Evolutionary conservation across 305 asterid species (phyloP).

Genomic region (Stenogyne calaminthoides): DNA sequence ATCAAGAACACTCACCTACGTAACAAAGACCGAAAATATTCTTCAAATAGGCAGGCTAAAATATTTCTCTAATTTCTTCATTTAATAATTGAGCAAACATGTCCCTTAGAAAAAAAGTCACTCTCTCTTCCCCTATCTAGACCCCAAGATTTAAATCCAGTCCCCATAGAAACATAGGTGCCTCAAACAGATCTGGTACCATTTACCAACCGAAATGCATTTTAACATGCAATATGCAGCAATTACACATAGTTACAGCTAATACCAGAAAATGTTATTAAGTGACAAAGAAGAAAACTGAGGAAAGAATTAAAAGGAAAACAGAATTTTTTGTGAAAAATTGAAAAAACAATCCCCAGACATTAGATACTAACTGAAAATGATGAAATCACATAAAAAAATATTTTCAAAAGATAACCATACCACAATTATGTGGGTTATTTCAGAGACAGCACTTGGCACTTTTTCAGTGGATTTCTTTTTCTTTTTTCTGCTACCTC

Average conservation of each 20-base stretch:
- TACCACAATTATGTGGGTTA: conserved; percentile 98
- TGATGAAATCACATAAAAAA: conserved; percentile 7
- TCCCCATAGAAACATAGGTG: no score
- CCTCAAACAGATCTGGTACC: no score
- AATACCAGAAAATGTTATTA: conserved; percentile 17
- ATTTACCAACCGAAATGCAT: not conserved
- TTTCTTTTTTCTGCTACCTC: conserved; percentile 40
- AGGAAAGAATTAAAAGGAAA: conserved; percentile 2
- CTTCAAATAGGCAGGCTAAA: not conserved
- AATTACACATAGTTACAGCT: not conserved
- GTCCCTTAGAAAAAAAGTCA: no score
- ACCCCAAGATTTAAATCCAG: no score
- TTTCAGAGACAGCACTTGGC: conserved; percentile 47
- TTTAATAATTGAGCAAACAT: no score
- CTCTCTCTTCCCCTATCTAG: no score
- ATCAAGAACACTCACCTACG: not conserved
- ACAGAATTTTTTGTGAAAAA: not conserved
- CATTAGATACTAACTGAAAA: not conserved
- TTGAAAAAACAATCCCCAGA: conserved; percentile 13
- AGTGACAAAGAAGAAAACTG: conserved; percentile 6
- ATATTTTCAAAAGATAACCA: conserved; percentile 32
- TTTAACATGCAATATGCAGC: conserved; percentile 12
- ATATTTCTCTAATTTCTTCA: not conserved
- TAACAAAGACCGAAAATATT: not conserved
- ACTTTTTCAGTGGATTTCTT: conserved; percentile 39